Evolutionary conservation across 2,329 filamentous ascomycete species (phyloP).

Genomic region (Epichloe amarillans): DNA sequence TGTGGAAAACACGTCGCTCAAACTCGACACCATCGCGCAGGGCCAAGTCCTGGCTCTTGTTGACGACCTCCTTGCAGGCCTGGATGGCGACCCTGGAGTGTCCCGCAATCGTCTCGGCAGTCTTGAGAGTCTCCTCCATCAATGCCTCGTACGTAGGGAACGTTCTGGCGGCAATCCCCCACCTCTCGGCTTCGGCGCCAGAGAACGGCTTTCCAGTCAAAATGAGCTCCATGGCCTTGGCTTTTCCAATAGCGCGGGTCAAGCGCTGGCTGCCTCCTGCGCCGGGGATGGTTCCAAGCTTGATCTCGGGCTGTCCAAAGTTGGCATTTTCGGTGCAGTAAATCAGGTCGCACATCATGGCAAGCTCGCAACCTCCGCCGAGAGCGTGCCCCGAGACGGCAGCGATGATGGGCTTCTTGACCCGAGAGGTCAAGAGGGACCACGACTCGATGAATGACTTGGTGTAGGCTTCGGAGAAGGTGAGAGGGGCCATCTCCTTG

Average conservation of each 20-base stretch:
- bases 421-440: conserved; percentile 68
- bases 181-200: conserved; percentile 72
- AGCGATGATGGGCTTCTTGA: conserved; percentile 90
- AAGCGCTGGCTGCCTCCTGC: conserved; percentile 84
- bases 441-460: conserved; percentile 90
- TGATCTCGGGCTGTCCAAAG: conserved; percentile 96
- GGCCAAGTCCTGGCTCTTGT: conserved; percentile 89
- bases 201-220: conserved; percentile 75
- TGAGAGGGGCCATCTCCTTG: conserved; percentile 94
- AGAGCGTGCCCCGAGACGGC: conserved; percentile 92
- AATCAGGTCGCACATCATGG: conserved; percentile 93
- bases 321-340: conserved; percentile 79
- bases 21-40: conserved; percentile 87
- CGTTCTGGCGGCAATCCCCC: conserved; percentile 81
- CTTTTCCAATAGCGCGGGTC: conserved; percentile 71
- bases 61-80: conserved; percentile 94
- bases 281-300: conserved; percentile 82
- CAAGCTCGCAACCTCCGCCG: conserved; percentile 89
- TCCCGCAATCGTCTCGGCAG: conserved; percentile 78
- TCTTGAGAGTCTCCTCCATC: conserved; percentile 67
- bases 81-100: conserved; percentile 79
- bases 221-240: conserved; percentile 81
- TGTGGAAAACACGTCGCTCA: conserved; percentile 87
- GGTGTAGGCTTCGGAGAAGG: conserved; percentile 77
- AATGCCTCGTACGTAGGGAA: conserved; percentile 72